These are phyloP conservation scores for Fomitiporia mediterranea DNA, from an alignment of 1,284 basidiomycete genomes.

Conservation along the genomic window DNA sequence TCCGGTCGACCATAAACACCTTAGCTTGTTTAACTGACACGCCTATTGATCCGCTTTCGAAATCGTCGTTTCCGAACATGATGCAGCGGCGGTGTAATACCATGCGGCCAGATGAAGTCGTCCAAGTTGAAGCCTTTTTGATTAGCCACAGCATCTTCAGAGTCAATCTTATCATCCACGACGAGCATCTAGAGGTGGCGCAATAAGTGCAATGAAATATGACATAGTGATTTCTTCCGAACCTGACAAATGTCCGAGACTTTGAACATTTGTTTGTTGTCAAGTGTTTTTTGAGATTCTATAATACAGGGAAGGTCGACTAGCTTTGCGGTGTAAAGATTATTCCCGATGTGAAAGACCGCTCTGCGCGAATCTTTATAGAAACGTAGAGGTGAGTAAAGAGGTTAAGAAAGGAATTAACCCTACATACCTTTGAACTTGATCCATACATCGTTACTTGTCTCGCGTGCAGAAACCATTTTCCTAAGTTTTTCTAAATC, in stretches of 20 bases:
- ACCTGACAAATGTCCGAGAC: conserved; percentile 98
- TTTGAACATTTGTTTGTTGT: conserved; percentile 97
- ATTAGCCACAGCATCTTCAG: conserved; percentile 54
- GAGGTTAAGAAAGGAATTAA: not conserved
- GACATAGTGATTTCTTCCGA: too few relatives aligned
- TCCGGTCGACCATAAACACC: conserved; percentile 7
- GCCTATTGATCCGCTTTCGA: conserved; percentile 81
- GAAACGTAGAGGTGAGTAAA: not conserved
- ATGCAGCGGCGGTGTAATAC: conserved; percentile 90
- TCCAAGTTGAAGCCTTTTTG: conserved; percentile 82
- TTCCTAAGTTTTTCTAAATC: conserved; percentile 76
- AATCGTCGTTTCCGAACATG: conserved; percentile 92
- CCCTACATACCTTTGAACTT: conserved; percentile 86
- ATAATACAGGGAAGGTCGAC: conserved; percentile 95
- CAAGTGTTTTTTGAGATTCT: conserved; percentile 95
- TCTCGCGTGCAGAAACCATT: conserved; percentile 76
- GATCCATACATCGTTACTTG: conserved; percentile 89
- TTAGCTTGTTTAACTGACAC: conserved; percentile 43
- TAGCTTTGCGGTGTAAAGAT: conserved; percentile 84
- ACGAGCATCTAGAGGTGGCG: conserved; percentile 84
- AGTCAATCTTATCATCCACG: conserved; percentile 71
- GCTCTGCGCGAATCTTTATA: conserved; percentile 85
- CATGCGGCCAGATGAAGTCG: conserved; percentile 97
- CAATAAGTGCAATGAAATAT: too few relatives aligned
- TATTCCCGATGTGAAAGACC: conserved; percentile 82